Percentiles rank a stretch among this genome's conserved stretches.
These are phyloP conservation scores for Candida albicans DNA, from an alignment of 1,139 yeast genomes.

Conservation along the genomic window DNA sequence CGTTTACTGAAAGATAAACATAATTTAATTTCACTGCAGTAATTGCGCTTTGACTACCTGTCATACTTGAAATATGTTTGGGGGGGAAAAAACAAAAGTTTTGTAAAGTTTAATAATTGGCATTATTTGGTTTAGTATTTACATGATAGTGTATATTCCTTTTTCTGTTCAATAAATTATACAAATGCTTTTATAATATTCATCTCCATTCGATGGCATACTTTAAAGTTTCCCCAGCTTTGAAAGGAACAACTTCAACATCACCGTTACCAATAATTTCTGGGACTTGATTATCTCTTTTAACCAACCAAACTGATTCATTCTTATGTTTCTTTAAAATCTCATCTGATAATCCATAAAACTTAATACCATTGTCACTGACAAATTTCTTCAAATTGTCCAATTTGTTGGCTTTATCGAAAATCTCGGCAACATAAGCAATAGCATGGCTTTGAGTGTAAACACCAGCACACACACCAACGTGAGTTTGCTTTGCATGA, in stretches of 20 bases:
- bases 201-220: conserved; percentile 80
- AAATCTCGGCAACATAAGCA: conserved; percentile 82
- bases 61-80: too few relatives aligned
- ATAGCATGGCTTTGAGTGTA: conserved; percentile 85
- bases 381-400: conserved; percentile 74
- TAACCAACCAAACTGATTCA: conserved; percentile 45
- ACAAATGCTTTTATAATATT: too few relatives aligned
- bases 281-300: conserved; percentile 56
- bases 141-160: background rate
- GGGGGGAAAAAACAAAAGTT: too few relatives aligned
- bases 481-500: conserved; percentile 69
- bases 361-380: conserved; percentile 66
- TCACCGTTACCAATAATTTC: conserved; percentile 49
- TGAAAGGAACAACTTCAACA: conserved; percentile 80
- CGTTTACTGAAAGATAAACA: too few relatives aligned
- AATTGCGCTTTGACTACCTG: too few relatives aligned
- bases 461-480: conserved; percentile 96
- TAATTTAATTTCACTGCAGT: too few relatives aligned
- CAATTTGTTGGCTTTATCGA: conserved; percentile 64
- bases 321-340: conserved; percentile 38
- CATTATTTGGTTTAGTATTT: too few relatives aligned
- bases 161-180: background rate
- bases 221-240: conserved; percentile 70
- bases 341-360: conserved; percentile 56
- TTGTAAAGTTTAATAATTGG: too few relatives aligned